A percentile compares a stretch with the other conserved stretches of the same genome.
These are phyloP conservation scores for Dalbergia oliveri DNA, from an alignment of 306 rosid species.

Conservation along the genomic window DNA sequence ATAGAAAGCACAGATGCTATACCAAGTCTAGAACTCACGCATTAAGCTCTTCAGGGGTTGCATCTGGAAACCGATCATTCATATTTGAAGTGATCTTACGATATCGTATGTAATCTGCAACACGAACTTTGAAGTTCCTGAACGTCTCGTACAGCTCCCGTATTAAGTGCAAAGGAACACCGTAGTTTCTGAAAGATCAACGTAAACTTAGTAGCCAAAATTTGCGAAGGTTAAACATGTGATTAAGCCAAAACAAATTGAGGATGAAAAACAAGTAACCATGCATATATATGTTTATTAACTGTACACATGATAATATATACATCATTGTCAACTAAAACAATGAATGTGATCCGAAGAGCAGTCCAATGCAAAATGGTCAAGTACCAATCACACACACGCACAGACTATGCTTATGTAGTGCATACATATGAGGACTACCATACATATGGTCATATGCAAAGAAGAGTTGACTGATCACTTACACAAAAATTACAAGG, in stretches of 20 bases:
- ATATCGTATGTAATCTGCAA: slow-evolving; percentile 89
- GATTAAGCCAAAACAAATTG: slow-evolving; percentile 31
- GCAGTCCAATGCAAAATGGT: slow-evolving; percentile 9
- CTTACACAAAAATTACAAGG: slow-evolving; percentile 95
- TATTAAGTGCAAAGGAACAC: slow-evolving; percentile 95
- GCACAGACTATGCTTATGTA: background rate
- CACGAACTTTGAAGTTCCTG: slow-evolving; percentile 90
- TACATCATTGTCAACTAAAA: slow-evolving; percentile 26
- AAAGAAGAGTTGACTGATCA: slow-evolving; percentile 40
- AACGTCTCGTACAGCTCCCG: slow-evolving; percentile 99
- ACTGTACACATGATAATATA: background rate
- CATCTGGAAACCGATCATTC: slow-evolving; percentile 98
- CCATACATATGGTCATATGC: background rate
- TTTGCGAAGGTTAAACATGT: slow-evolving; percentile 22
- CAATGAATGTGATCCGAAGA: slow-evolving; percentile 24
- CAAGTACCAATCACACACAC: background rate
- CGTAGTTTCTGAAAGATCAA: slow-evolving; percentile 73
- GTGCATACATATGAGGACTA: slow-evolving; percentile 22
- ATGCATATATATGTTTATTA: background rate
- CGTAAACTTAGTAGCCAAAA: slow-evolving; percentile 44
- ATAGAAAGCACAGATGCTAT: slow-evolving; percentile 19
- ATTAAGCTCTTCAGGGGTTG: slow-evolving; percentile 92
- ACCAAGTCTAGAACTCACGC: slow-evolving; percentile 69
- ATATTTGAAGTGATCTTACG: slow-evolving; percentile 98
- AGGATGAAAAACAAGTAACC: slow-evolving; percentile 11